These are phyloP conservation scores for Tylopilus felleus DNA, from an alignment of 768 basidiomycete species.

Conservation along the genomic window DNA sequence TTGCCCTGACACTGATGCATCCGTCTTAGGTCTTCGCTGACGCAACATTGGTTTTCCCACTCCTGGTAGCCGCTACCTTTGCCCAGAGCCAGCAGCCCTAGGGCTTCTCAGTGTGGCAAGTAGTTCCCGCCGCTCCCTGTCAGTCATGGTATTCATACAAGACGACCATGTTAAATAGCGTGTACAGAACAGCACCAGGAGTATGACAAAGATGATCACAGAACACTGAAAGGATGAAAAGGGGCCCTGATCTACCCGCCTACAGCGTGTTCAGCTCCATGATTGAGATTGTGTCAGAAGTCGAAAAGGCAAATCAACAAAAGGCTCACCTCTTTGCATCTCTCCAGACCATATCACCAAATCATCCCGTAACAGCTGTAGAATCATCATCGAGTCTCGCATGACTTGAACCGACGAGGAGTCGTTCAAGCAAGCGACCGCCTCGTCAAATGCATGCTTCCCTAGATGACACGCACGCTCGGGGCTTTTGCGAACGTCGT, in stretches of 20 bases:
- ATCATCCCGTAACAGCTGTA: slow-evolving; percentile 82
- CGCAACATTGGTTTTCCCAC: slow-evolving; percentile 92
- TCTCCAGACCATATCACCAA: slow-evolving; percentile 82
- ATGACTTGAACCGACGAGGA: slow-evolving; percentile 42
- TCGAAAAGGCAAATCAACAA: slow-evolving; percentile 1
- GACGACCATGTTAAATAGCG: slow-evolving; percentile 10
- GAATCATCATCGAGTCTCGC: slow-evolving; percentile 77
- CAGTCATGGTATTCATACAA: neutral
- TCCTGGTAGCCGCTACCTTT: slow-evolving; percentile 94
- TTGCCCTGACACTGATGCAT: slow-evolving; percentile 5
- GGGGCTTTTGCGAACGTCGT: slow-evolving; percentile 80
- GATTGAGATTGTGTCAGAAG: slow-evolving; percentile 10
- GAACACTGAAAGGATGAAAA: neutral
- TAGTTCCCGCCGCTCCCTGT: neutral
- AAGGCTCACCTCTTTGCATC: slow-evolving; percentile 45
- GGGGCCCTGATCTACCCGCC: slow-evolving; percentile 7
- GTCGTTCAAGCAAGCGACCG: slow-evolving; percentile 60
- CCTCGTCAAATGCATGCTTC: slow-evolving; percentile 91
- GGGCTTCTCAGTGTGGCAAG: neutral
- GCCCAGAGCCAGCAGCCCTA: slow-evolving; percentile 41
- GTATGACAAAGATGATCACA: slow-evolving; percentile 1
- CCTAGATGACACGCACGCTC: slow-evolving; percentile 86
- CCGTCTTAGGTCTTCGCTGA: slow-evolving; percentile 76
- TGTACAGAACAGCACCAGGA: slow-evolving; percentile 3
- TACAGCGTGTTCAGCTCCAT: slow-evolving; percentile 25